Evolutionary conservation across 192 early-diverging fungal genomes (phyloP).

Genomic region (Umbelopsis sp.): DNA sequence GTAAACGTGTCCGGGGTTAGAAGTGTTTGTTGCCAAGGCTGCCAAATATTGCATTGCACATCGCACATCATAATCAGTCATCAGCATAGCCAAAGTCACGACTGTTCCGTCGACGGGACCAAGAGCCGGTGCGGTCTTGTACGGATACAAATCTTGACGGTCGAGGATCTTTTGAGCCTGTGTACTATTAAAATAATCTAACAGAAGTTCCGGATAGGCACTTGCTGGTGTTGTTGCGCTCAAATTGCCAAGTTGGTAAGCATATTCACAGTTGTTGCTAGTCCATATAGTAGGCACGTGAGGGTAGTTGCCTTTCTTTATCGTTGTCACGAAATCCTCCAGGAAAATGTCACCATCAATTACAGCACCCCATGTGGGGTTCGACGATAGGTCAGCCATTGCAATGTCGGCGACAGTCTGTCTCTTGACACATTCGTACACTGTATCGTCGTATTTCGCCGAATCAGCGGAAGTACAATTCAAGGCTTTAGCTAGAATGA

Average conservation of each 20-base stretch:
- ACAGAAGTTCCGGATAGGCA: constrained; percentile 8
- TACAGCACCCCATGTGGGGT: constrained; percentile 7
- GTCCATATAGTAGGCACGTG: constrained; percentile 9
- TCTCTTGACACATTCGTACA: constrained; percentile 14
- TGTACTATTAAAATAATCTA: constrained; percentile 1
- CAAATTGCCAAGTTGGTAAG: constrained; percentile 14
- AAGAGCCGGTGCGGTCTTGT: constrained; percentile 10
- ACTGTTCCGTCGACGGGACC: constrained; percentile 11
- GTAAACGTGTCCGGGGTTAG: constrained; percentile 12
- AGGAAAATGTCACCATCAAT: constrained; percentile 10
- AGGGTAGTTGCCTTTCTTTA: constrained; percentile 13
- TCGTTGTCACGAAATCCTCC: constrained; percentile 4
- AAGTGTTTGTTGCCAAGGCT: constrained; percentile 6
- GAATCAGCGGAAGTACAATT: constrained; percentile 2
- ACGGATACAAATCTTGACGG: constrained; percentile 17
- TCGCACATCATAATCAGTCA: constrained; percentile 10
- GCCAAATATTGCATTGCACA: constrained; percentile 15
- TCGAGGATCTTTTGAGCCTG: constrained; percentile 9
- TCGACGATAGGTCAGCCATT: constrained; percentile 9
- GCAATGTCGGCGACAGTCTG: constrained; percentile 11
- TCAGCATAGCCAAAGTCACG: constrained; percentile 14
- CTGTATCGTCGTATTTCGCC: constrained; percentile 5
- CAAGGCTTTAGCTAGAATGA: constrained; percentile 5
- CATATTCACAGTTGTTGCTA: constrained; percentile 13
- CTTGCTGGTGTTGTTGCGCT: constrained; percentile 11